Base-by-base conservation (phyloP, 1,139 yeast species). In the Meyerozyma sp. region DNA sequence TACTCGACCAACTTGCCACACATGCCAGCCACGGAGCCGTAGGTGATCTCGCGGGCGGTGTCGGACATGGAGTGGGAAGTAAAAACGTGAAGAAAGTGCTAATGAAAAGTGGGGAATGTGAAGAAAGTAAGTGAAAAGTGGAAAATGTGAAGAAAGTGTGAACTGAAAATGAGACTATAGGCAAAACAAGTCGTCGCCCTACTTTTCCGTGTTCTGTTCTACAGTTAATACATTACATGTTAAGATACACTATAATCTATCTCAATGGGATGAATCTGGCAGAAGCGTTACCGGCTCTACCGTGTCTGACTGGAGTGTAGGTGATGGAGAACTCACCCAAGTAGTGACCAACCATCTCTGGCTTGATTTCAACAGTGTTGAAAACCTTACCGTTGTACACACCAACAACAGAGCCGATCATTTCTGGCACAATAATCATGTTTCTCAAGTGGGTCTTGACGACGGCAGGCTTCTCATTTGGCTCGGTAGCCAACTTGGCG, bases 281-380 rank as follows among this genome's bases (percentile, higher is more conserved):
- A 66, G 94, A 83, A 75, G 88, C 83, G 74, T 88, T 85, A 84
- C 96, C 96, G 68, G 97, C 95, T 84, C 96, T 90, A 81, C 98
- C 98, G 83, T 91, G 98, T 84, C 95, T 88, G 73, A 93, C 98
- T 71, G 99, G 98, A 75, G 96, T 88, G 84, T 94, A 94, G 68
- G 98, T 80, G 78, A 94, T 93, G 70, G 98, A 93, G 88, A 94
- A 93, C 82, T 94, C 99, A 80, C 97, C 99, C 69, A 94, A 88
- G 94, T 94, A 94, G 86, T 91, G 96, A 72, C 98, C 98, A 71
- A 91, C 91, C 98, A 94, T 93, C 82, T 94, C 99, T 68, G 98
- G 97, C 77, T 81, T 90, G 77, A 94, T 79, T 77, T 94, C 99
- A 75, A 93, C 97, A 68, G 86, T 88, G 95, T 91, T 93, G 95